Base-by-base conservation (phyloP, 2,329 filamentous ascomycete species). In the Penicillium digitatum region DNA sequence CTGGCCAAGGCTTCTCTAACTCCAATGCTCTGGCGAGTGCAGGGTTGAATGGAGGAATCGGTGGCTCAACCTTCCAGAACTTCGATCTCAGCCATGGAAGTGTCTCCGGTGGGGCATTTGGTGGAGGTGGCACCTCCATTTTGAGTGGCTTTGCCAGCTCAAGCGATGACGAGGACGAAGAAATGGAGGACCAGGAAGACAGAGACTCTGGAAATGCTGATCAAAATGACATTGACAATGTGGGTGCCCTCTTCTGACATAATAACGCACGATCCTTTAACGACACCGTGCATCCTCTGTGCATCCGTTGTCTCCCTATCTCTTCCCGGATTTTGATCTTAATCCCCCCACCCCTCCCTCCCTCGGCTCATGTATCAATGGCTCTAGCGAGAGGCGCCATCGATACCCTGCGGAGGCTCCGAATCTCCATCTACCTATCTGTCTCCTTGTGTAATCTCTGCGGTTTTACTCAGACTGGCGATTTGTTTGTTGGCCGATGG, bases 101-200 rank as follows among this genome's bases (percentile, higher is more conserved):
- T 55, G 85, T 84, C 56, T 87, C 87, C 48, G 85, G 87, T 49
- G 87, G 87, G 1, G 82, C 83, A 14, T 93, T 92, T 71, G 84
- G 86, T 39, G 86, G 85, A 38, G 87, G 88, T 48, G 67, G 67
- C 48, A 69, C 65, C 49, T 87, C 88, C 29, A 78, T 96, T 57
- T 83, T 94, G 27, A 93, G 89, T 69, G 91, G 92, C 49, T 97
- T 97, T 74, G 92, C 90, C 69, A 95, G 91, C 75, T 94, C 89
- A 46, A 96, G 91, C 67, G 91, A 96, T 68, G 93, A 96, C 73
- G 94, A 97, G 62, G 94, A 97, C 61, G 93, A 96, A 65, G 93
- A 96, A 60, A 88, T 90, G 76, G 90, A 95, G 55, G 74, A 76
- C 34, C 70, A 72, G 34, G 72, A 93, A 62, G 88, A 90, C 64